Conservation (phyloP, 495 filamentous ascomycete species). For the Xylaria sp. region DNA sequence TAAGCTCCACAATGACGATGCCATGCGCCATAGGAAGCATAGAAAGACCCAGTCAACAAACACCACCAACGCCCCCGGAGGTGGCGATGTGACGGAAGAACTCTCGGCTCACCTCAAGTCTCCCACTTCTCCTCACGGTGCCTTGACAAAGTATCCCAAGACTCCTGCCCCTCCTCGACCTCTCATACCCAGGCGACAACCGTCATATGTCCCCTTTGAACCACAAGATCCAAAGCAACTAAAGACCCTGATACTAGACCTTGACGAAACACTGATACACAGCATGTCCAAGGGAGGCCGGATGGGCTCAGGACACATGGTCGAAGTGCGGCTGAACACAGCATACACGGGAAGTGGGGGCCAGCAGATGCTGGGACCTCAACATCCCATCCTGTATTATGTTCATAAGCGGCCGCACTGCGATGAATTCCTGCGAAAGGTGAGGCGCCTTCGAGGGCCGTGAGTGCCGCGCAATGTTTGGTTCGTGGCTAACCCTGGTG, state of each 20-base stretch:
- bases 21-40: constrained; percentile 66
- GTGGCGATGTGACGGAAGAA: constrained; percentile 41
- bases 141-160: constrained; percentile 87
- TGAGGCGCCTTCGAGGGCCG: constrained; percentile 43
- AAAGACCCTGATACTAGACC: constrained; percentile 93
- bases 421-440: constrained; percentile 93
- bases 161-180: constrained; percentile 87
- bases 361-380: constrained; percentile 73
- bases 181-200: constrained; percentile 82
- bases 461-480: not conserved
- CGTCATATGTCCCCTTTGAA: constrained; percentile 72
- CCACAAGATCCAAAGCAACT: constrained; percentile 60
- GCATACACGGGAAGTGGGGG: constrained; percentile 67
- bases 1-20: constrained; percentile 86
- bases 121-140: constrained; percentile 81
- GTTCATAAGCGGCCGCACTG: constrained; percentile 97
- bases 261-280: constrained; percentile 97
- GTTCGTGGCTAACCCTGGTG: constrained; percentile 24
- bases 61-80: constrained; percentile 38
- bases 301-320: constrained; percentile 98
- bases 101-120: constrained; percentile 76
- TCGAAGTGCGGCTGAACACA: constrained; percentile 88
- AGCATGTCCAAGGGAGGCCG: constrained; percentile 94
- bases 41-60: constrained; percentile 55
- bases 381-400: constrained; percentile 97